A percentile compares a stretch with the other conserved stretches of the same genome.
Evolutionary conservation across 306 rosid genomes (phyloP).

Genomic region (Nissolia schottii): DNA sequence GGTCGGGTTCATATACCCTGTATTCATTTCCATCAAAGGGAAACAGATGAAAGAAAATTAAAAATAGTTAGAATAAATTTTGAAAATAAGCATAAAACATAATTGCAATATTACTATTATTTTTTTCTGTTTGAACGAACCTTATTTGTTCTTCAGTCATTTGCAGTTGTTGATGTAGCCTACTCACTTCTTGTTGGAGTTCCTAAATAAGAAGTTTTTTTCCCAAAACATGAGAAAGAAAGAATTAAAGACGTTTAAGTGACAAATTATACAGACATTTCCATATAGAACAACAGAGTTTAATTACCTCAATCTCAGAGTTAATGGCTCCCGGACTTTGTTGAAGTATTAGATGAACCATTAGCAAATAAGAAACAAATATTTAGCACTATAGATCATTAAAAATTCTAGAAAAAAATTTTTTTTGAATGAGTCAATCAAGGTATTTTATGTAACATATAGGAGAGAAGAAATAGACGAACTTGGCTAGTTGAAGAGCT

Average conservation of each 20-base stretch:
- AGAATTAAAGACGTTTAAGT: neutral
- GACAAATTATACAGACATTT: neutral
- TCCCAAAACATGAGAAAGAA: neutral
- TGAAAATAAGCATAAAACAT: neutral
- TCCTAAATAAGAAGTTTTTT: slow-evolving; percentile 38
- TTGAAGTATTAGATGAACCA: slow-evolving; percentile 9
- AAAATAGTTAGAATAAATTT: neutral
- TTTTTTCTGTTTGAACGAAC: slow-evolving; percentile 37
- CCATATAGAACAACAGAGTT: neutral
- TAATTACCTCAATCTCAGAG: slow-evolving; percentile 45
- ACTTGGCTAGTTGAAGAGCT: slow-evolving; percentile 51
- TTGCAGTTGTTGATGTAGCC: slow-evolving; percentile 76
- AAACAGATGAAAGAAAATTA: neutral
- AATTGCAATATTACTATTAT: neutral
- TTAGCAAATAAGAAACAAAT: neutral
- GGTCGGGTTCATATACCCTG: slow-evolving; percentile 73
- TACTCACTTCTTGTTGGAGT: slow-evolving; percentile 59
- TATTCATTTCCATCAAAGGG: neutral
- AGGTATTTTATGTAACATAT: neutral
- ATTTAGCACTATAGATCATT: neutral
- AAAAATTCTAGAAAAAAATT: neutral
- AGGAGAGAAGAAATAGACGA: neutral
- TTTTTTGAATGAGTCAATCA: neutral
- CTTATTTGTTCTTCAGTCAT: slow-evolving; percentile 77
- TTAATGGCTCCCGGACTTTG: slow-evolving; percentile 48